Evolutionary conservation across 78 protist species (phyloP).

Genomic region (Pigoraptor vietnamica): DNA sequence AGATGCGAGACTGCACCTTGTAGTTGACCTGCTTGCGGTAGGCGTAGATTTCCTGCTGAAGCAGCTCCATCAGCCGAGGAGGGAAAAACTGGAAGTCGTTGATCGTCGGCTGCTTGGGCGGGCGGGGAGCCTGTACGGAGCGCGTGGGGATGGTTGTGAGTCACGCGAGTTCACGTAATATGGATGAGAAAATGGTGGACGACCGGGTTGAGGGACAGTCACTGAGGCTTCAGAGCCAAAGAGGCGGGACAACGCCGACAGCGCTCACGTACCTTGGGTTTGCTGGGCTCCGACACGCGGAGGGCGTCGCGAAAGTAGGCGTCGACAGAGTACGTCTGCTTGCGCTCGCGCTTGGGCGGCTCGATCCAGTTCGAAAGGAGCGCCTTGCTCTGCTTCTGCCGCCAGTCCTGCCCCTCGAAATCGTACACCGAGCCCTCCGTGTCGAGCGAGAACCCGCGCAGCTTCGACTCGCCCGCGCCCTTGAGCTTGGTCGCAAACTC

Average conservation of each 20-base stretch:
- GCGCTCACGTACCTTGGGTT: background rate
- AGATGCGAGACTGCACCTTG: too few relatives aligned
- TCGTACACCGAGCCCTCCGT: constrained; percentile 57
- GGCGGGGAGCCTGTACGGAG: constrained; percentile 3
- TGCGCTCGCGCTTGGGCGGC: constrained; percentile 56
- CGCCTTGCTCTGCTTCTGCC: background rate
- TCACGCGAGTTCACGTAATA: too few relatives aligned
- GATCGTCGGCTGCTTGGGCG: constrained; percentile 6
- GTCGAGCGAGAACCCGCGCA: constrained; percentile 37
- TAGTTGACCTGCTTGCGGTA: constrained; percentile 7
- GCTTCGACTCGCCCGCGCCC: background rate
- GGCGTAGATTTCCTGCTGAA: constrained; percentile 37
- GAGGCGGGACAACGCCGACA: too few relatives aligned
- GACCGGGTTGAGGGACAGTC: too few relatives aligned
- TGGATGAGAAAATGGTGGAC: too few relatives aligned
- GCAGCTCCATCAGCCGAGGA: constrained; percentile 30
- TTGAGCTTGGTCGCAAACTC: constrained; percentile 30
- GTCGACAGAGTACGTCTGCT: constrained; percentile 13
- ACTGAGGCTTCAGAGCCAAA: too few relatives aligned
- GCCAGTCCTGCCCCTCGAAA: constrained; percentile 83
- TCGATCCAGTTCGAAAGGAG: constrained; percentile 19
- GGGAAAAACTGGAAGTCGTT: constrained; percentile 63
- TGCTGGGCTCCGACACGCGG: constrained; percentile 24
- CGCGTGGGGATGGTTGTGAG: too few relatives aligned
- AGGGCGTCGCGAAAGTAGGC: constrained; percentile 27